A percentile compares a stretch with the other conserved stretches of the same genome.
These are phyloP conservation scores for Saccharomyces jurei DNA, from an alignment of 805 yeast species.

Conservation along the genomic window DNA sequence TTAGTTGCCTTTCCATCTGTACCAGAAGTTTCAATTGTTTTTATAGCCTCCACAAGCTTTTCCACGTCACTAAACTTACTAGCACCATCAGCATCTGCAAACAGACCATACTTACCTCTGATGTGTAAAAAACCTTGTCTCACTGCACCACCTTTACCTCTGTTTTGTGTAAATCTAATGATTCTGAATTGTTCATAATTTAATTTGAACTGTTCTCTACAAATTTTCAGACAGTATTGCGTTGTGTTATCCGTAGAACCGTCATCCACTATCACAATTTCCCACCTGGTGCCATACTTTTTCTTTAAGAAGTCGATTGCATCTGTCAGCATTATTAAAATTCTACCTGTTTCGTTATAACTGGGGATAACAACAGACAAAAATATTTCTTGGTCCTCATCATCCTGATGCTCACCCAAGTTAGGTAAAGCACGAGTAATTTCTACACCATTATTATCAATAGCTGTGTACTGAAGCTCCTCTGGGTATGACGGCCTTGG, in stretches of 20 bases:
- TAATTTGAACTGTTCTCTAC: conserved; percentile 37
- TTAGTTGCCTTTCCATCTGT: conserved; percentile 12
- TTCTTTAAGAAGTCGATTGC: conserved; percentile 45
- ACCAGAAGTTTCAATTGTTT: conserved; percentile 15
- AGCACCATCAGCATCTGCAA: conserved; percentile 98
- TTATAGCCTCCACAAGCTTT: conserved; percentile 41
- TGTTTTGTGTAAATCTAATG: conserved; percentile 57
- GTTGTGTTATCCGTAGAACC: conserved; percentile 81
- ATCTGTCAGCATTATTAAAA: conserved; percentile 65
- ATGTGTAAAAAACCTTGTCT: conserved; percentile 79
- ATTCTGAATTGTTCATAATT: conserved; percentile 60
- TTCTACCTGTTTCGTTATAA: conserved; percentile 73
- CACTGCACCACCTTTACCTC: conserved; percentile 97
- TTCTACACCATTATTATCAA: conserved; percentile 26
- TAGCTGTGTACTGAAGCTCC: conserved; percentile 50
- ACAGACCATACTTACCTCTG: conserved; percentile 65
- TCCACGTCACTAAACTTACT: conserved; percentile 65
- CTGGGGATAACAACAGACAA: conserved; percentile 88
- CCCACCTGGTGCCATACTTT: conserved; percentile 35
- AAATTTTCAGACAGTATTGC: conserved; percentile 58
- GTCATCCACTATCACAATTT: conserved; percentile 83
- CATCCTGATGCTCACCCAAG: conserved; percentile 7
- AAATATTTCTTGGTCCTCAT: conserved; percentile 34
- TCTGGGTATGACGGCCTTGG: conserved; percentile 50
- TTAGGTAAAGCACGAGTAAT: conserved; percentile 27